phyloP scores from a whole-genome alignment of 1,284 basidiomycete genomes.

The Exobasidium rhododendri region DNA sequence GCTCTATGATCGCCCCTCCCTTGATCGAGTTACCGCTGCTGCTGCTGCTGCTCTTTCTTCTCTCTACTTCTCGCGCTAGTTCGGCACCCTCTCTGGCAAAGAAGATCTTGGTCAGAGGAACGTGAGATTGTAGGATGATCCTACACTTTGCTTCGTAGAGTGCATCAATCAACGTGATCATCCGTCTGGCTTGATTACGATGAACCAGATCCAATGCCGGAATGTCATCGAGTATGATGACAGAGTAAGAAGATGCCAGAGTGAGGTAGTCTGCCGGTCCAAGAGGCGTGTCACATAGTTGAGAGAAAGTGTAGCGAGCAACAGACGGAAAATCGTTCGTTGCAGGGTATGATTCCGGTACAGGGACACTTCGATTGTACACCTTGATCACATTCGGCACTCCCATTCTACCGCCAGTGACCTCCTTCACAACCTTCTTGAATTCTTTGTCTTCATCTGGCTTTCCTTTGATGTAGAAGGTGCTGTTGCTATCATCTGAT shows the following conservation, averaged over 20 bases:
- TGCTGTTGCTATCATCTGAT: neutral
- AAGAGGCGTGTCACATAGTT: constrained; percentile 67
- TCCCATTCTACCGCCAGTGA: constrained; percentile 18
- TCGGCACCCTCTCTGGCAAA: constrained; percentile 60
- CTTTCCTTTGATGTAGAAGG: constrained; percentile 29
- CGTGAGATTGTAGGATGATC: constrained; percentile 57
- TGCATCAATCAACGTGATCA: constrained; percentile 71
- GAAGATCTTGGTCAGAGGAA: constrained; percentile 61
- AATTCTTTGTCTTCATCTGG: constrained; percentile 28
- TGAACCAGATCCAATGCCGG: constrained; percentile 63
- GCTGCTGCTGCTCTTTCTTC: neutral
- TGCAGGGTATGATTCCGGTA: constrained; percentile 58
- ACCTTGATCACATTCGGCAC: constrained; percentile 52
- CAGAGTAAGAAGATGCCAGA: constrained; percentile 63
- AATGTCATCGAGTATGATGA: constrained; percentile 64
- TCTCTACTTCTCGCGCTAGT: constrained; percentile 1
- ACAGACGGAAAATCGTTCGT: constrained; percentile 46
- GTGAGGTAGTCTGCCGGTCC: constrained; percentile 71
- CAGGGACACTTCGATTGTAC: constrained; percentile 60
- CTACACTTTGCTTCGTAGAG: constrained; percentile 59
- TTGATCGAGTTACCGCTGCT: constrained; percentile 54
- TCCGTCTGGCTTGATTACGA: constrained; percentile 69
- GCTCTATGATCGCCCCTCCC: neutral
- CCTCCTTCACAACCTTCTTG: constrained; percentile 12
- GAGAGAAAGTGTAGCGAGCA: constrained; percentile 63